Evolutionary conservation across 345 rosid species (phyloP), one percentile per base, ranked within the genome.

Genomic region (Eucalyptus guilfoylei): DNA sequence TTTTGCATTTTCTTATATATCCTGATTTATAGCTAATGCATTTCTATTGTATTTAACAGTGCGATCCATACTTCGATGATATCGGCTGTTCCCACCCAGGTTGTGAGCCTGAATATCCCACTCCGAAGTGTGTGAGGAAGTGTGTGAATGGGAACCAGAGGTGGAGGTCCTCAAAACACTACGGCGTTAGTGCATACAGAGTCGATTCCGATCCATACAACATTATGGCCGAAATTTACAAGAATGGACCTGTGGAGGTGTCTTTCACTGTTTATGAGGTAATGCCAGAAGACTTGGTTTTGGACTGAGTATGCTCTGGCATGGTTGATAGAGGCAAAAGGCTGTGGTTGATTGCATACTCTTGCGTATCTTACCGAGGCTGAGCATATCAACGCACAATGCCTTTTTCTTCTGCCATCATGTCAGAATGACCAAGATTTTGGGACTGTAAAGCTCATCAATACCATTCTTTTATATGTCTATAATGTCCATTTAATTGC

Each of bases 41-140:
- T 37, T 40, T 14, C 85, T 76, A 23, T 76, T 47, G 3, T 76
- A 76, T 37, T 76, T 90, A 80, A 86, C 94, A 97, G 98, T 98
- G 99, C 90, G 96, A 97, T 91, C 99, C 99, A 49, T 98, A 97
- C 94, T 96, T 98, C 88, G 99, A 98, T 85, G 91, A 89, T 67
- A 93, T 87, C 86, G 99, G 99, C 90, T 98, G 99, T 91, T 94
- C 98, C 87, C 99, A 98, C 94, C 99, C 99, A 49, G 99, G 99
- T 54, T 98, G 98, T 87, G 98, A 96, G 93, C 99, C 99, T 45
- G 96, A 87, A 60, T 98, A 87, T 93, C 95, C 95, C 34, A 98
- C 99, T 87, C 99, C 99, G 11, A 94, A 83, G 91, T 98, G 99
- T 91, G 88, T 89, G 92, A 94, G 94, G 83, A 93, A 96, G 91